A percentile compares a stretch with the other conserved stretches of the same genome.
phyloP scores from a whole-genome alignment of 805 yeast genomes.

The Metschnikowia santaceciliae region DNA sequence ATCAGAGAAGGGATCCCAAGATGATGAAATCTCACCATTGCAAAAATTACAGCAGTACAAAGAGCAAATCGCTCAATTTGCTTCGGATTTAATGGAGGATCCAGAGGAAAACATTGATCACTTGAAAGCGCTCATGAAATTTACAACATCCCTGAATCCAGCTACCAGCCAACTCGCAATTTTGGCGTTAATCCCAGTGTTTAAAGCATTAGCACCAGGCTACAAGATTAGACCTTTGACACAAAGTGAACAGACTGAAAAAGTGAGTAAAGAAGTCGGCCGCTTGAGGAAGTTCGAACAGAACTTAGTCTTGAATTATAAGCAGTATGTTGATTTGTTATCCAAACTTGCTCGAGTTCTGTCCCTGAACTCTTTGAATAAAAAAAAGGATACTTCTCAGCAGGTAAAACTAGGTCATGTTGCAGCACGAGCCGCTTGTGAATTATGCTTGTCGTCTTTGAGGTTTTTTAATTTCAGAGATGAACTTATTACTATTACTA shows the following conservation, averaged over 20 bases:
- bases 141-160: conserved; percentile 64
- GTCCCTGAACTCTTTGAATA: conserved; percentile 34
- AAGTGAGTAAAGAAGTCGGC: conserved; percentile 78
- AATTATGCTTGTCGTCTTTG: conserved; percentile 55
- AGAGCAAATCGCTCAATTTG: conserved; percentile 80
- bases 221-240: conserved; percentile 80
- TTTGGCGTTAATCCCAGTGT: conserved; percentile 77
- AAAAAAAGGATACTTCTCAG: conserved; percentile 25
- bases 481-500: conserved; percentile 65
- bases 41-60: conserved; percentile 60
- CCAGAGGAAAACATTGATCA: conserved; percentile 80
- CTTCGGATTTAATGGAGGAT: conserved; percentile 73
- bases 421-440: conserved; percentile 77
- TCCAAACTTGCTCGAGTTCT: conserved; percentile 39
- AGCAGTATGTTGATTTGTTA: conserved; percentile 57
- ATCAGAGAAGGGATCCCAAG: background rate
- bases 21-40: conserved; percentile 35
- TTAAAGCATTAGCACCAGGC: conserved; percentile 82
- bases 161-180: conserved; percentile 69
- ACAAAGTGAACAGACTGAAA: conserved; percentile 76
- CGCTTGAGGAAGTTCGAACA: conserved; percentile 79
- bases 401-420: conserved; percentile 48
- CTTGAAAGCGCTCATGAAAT: conserved; percentile 62
- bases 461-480: conserved; percentile 77
- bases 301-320: conserved; percentile 64